Evolutionary conservation across 192 early-diverging fungal genomes (phyloP).

Genomic region (Pilobolus umbonatus): DNA sequence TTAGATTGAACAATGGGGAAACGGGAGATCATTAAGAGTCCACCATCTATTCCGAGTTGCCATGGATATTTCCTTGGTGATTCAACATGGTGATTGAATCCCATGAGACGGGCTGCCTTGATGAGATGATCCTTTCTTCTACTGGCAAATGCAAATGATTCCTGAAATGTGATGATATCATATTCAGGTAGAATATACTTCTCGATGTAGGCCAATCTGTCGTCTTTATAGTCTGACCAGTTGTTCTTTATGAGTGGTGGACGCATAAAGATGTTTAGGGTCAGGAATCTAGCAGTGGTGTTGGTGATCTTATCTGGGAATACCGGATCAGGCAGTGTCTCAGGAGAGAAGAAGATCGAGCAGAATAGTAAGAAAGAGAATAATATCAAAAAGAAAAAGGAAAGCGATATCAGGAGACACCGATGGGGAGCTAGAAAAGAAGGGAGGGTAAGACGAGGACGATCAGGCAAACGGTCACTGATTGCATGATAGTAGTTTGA

Average conservation of each 20-base stretch:
- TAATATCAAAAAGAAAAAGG: slow-evolving; percentile 9
- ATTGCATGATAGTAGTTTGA: slow-evolving; percentile 5
- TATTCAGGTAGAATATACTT: slow-evolving; percentile 61
- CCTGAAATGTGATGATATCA: slow-evolving; percentile 78
- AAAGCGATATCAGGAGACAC: slow-evolving; percentile 14
- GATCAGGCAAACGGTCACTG: slow-evolving; percentile 2
- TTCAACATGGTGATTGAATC: slow-evolving; percentile 63
- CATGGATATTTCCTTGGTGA: slow-evolving; percentile 56
- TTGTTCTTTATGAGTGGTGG: slow-evolving; percentile 69
- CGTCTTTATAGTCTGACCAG: slow-evolving; percentile 75
- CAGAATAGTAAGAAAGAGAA: slow-evolving; percentile 30
- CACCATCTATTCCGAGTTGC: slow-evolving; percentile 68
- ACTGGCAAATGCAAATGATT: slow-evolving; percentile 75
- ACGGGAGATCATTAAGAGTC: slow-evolving; percentile 68
- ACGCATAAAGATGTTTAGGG: slow-evolving; percentile 71
- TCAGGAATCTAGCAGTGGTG: slow-evolving; percentile 45
- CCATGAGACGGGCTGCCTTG: slow-evolving; percentile 53
- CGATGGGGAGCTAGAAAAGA: slow-evolving; percentile 9
- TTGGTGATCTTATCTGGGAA: slow-evolving; percentile 31
- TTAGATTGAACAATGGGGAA: slow-evolving; percentile 61
- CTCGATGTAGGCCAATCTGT: slow-evolving; percentile 66
- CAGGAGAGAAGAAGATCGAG: slow-evolving; percentile 26
- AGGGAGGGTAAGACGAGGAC: not conserved
- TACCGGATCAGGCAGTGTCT: slow-evolving; percentile 16
- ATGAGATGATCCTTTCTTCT: slow-evolving; percentile 54